Evolutionary conservation across 768 basidiomycete genomes (phyloP).

Genomic region (Trichaptum fuscoviolaceum): DNA sequence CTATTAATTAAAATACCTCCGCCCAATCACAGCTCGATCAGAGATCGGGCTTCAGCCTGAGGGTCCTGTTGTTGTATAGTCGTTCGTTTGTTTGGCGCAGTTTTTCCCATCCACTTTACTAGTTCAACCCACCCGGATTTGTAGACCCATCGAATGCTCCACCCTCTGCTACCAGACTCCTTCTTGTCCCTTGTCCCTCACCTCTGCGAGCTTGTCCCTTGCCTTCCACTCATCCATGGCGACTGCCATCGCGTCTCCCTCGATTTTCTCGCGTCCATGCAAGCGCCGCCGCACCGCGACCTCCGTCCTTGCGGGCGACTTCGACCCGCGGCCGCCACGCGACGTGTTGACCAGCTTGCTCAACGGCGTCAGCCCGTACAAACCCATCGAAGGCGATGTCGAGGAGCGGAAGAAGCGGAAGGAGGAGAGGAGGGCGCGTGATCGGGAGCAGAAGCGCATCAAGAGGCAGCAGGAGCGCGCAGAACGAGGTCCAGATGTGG

Average conservation of each 20-base stretch:
- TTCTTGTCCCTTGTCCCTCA: neutral
- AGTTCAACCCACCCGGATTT: neutral
- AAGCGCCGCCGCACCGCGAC: conserved; percentile 63
- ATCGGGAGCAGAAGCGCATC: conserved; percentile 38
- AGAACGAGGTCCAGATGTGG: conserved; percentile 17
- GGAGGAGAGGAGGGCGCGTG: conserved; percentile 47
- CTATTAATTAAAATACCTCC: neutral
- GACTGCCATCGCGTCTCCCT: conserved; percentile 9
- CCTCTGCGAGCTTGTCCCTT: conserved; percentile 3
- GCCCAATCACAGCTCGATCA: neutral
- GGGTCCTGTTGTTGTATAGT: neutral
- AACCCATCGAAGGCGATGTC: conserved; percentile 57
- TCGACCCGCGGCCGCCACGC: conserved; percentile 60
- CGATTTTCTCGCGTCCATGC: conserved; percentile 16
- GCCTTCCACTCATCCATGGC: conserved; percentile 13
- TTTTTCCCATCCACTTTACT: neutral
- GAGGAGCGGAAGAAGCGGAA: conserved; percentile 50
- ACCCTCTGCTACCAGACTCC: neutral
- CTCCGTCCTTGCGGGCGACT: conserved; percentile 66
- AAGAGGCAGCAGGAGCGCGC: conserved; percentile 32
- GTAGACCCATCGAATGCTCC: conserved; percentile 1
- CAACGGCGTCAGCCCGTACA: conserved; percentile 68
- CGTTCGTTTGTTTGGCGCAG: neutral
- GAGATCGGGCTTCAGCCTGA: neutral
- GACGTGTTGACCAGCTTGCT: conserved; percentile 77